These are phyloP conservation scores for Ogataea philodendri DNA, from an alignment of 805 yeast species.

Conservation along the genomic window DNA sequence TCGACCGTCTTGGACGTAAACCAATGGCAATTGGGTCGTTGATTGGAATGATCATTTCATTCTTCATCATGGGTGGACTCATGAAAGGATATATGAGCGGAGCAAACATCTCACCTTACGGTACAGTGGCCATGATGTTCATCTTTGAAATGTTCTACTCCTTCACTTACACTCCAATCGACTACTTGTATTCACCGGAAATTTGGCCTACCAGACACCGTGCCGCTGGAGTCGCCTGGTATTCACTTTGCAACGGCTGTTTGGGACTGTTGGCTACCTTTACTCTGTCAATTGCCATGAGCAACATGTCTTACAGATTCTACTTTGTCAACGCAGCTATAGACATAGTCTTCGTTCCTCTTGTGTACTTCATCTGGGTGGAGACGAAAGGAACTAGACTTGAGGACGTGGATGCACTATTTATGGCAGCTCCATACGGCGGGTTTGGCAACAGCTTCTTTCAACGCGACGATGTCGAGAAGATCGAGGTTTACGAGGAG, in stretches of 20 bases:
- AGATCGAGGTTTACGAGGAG: background rate
- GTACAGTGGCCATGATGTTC: slow-evolving; percentile 47
- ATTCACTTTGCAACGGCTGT: slow-evolving; percentile 11
- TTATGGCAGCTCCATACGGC: slow-evolving; percentile 4
- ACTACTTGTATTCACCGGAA: slow-evolving; percentile 46
- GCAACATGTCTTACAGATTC: slow-evolving; percentile 37
- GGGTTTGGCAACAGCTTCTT: slow-evolving; percentile 2
- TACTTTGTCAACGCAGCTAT: slow-evolving; percentile 23
- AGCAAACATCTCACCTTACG: slow-evolving; percentile 29
- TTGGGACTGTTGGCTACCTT: slow-evolving; percentile 34
- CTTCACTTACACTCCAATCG: slow-evolving; percentile 44
- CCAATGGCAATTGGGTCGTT: slow-evolving; percentile 16
- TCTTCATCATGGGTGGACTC: slow-evolving; percentile 25
- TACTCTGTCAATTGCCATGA: slow-evolving; percentile 37
- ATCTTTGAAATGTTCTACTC: slow-evolving; percentile 43
- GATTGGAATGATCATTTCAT: slow-evolving; percentile 21
- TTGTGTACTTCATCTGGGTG: slow-evolving; percentile 22
- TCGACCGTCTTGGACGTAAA: slow-evolving; percentile 23
- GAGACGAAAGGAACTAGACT: slow-evolving; percentile 35
- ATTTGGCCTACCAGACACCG: slow-evolving; percentile 31
- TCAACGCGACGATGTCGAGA: background rate
- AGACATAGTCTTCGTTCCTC: slow-evolving; percentile 28
- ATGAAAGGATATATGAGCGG: slow-evolving; percentile 10
- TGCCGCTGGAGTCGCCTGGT: slow-evolving; percentile 23
- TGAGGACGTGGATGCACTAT: slow-evolving; percentile 4